Evolutionary conservation across 495 filamentous ascomycete species (phyloP).

Genomic region (Hypoxylon fuscum): DNA sequence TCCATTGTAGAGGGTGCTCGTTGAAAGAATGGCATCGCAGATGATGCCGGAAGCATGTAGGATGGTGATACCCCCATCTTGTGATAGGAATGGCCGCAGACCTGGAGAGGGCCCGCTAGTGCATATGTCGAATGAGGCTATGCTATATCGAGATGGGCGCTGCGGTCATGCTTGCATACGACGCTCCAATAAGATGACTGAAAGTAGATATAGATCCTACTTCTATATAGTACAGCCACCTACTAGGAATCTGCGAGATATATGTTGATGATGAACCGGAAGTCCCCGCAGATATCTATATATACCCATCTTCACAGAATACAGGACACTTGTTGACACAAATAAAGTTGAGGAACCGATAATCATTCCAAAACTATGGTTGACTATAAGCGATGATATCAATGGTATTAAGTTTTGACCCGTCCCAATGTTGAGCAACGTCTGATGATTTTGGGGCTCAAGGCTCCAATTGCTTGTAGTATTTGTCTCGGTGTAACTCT

Average conservation of each 20-base stretch:
- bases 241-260: neutral
- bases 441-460: no score
- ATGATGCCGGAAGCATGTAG: neutral
- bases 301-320: no score
- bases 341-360: no score
- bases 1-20: neutral
- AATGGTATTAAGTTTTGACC: no score
- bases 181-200: neutral
- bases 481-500: no score
- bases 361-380: no score
- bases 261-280: no score
- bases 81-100: neutral
- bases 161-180: conserved; percentile 13
- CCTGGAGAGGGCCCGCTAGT: neutral
- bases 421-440: no score
- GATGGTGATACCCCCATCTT: neutral
- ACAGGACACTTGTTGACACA: no score
- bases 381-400: no score
- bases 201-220: neutral
- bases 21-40: neutral
- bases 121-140: conserved; percentile 9
- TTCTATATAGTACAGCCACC: neutral
- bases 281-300: no score
- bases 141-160: conserved; percentile 6
- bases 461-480: no score